These are phyloP conservation scores for Apiospora saccharicola DNA, from an alignment of 2,329 filamentous ascomycete species.

Conservation along the genomic window DNA sequence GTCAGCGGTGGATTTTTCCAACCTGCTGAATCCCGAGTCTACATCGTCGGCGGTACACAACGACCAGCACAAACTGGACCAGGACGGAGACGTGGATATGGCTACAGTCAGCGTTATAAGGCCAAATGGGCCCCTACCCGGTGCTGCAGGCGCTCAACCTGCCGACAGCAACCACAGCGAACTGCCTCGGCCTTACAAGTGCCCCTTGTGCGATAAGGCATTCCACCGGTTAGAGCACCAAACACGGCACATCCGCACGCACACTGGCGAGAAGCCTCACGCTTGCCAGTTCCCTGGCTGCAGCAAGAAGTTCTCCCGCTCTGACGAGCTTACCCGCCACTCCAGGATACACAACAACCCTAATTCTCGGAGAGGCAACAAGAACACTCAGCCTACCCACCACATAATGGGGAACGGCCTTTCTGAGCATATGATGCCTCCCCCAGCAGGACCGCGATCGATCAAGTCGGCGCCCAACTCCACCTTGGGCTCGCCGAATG, in stretches of 20 bases:
- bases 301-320: conserved; percentile 96
- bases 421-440: conserved; percentile 75
- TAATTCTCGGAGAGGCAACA: conserved; percentile 93
- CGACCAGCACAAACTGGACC: conserved; percentile 39
- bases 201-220: conserved; percentile 95
- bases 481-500: conserved; percentile 88
- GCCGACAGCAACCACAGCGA: conserved; percentile 68
- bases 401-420: conserved; percentile 55
- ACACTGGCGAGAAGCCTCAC: conserved; percentile 98
- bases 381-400: conserved; percentile 63
- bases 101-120: conserved; percentile 63
- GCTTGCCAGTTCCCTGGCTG: conserved; percentile 95
- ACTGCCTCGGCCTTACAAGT: conserved; percentile 96
- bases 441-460: conserved; percentile 75
- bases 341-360: conserved; percentile 99
- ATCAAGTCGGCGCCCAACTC: conserved; percentile 90
- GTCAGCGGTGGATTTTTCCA: conserved; percentile 78
- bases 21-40: conserved; percentile 73
- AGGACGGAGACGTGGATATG: conserved; percentile 55
- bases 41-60: conserved; percentile 41
- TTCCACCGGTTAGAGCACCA: conserved; percentile 98
- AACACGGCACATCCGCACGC: conserved; percentile 88
- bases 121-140: conserved; percentile 68
- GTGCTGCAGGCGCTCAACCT: conserved; percentile 47
- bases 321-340: conserved; percentile 94